Base-by-base conservation (phyloP, 2,329 filamentous ascomycete species). In the Fusarium incarnatum region DNA sequence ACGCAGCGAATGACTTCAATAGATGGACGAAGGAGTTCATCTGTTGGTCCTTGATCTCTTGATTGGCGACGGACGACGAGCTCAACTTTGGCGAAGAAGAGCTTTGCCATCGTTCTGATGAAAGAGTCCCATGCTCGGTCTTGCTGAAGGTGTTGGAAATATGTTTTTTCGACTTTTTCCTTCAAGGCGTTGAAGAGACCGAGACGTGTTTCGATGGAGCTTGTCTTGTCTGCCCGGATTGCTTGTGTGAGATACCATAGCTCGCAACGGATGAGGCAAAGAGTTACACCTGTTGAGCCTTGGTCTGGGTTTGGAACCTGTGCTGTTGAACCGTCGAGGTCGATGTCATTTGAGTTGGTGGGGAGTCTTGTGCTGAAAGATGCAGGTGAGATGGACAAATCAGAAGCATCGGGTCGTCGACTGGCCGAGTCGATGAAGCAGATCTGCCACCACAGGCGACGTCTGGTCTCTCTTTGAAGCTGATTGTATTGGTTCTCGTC, bases 301-400 rank as follows among this genome's bases (percentile, higher is more conserved):
- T 64, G 52, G 6, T 59, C 42, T 8, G 60, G 32, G 18, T 8
- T 15, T 32, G 55, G 25, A 0, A 22, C 6, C 4, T 48, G 27
- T 5, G 59, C 22, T 10, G 13, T 25, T 12, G 18, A 23, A 4
- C 25, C 15, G 6, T 67, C 55, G 0, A 73, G 9, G 13, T 67
- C 62, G 6, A 13, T 13, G 25, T 86, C 84, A 63, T 83, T 81
- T 32, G 83, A 64, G 56, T 84, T 84, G 5, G 69, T 63, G 0
- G 85, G 84, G 9, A 81, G 71, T n/a, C 78, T 71, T 1, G 82
- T 83, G 55, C 84, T 80, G 28, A 81, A 84, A 3, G 60, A 67
- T 0, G 40, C 40, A n/a, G 65, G 61, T 7, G 68, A 64, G n/a
- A 75, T 48, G 2, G 70, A 71, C 2, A 76, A 37, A 4, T 73